A percentile compares a stretch with the other conserved stretches of the same genome.
Conservation (phyloP, 78 protist genomes). For the Emiliania huxleyi region DNA sequence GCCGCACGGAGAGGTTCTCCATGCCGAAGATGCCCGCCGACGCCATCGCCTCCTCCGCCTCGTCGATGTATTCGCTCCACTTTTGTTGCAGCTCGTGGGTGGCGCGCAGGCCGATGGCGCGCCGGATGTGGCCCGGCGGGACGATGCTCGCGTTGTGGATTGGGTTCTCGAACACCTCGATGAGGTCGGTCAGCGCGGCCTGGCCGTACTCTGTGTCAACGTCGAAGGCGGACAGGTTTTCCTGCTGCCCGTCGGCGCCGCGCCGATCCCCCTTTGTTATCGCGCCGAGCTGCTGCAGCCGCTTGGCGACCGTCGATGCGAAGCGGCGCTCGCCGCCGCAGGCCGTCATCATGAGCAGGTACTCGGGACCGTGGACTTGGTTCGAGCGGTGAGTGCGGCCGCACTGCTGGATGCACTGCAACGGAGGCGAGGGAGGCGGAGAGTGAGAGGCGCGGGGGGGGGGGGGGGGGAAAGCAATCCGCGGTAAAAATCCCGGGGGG, state of each 20-base stretch:
- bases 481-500: too few relatives aligned
- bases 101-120: neutral
- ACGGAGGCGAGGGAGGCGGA: neutral
- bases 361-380: neutral
- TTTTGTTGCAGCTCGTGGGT: neutral
- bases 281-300: constrained; percentile 33
- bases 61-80: neutral
- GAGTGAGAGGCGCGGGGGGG: too few relatives aligned
- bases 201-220: neutral
- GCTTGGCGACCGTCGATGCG: neutral
- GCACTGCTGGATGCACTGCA: constrained; percentile 48
- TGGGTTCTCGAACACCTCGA: neutral
- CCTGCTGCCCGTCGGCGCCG: neutral
- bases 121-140: neutral
- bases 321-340: constrained; percentile 1
- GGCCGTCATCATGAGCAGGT: neutral
- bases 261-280: constrained; percentile 44
- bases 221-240: constrained; percentile 16
- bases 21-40: neutral
- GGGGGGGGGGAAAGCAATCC: too few relatives aligned
- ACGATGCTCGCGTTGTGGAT: too few relatives aligned
- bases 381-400: constrained; percentile 51
- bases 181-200: neutral
- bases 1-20: neutral
- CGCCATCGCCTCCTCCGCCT: neutral